Evolutionary conservation across 2,329 filamentous ascomycete species (phyloP).

Genomic region (Trichoderma citrinoviride): DNA sequence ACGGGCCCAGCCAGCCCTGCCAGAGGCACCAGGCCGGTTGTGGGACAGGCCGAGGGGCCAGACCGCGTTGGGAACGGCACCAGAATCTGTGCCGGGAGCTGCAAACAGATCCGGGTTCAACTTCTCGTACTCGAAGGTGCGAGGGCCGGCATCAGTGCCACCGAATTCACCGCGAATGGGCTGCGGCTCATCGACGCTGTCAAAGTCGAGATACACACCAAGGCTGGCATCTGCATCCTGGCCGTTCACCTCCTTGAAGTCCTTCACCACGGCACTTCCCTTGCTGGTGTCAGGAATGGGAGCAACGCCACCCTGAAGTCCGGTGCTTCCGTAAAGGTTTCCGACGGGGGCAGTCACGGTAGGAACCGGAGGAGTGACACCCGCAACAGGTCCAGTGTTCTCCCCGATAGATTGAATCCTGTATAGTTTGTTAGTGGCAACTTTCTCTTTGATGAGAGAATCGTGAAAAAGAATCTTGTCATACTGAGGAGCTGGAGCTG

Average conservation of each 20-base stretch:
- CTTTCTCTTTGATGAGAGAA: not conserved
- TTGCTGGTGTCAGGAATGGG: slow-evolving; percentile 37
- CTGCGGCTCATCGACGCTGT: slow-evolving; percentile 50
- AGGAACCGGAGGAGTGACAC: slow-evolving; percentile 39
- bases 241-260: slow-evolving; percentile 45
- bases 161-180: slow-evolving; percentile 53
- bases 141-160: slow-evolving; percentile 51
- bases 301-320: slow-evolving; percentile 42
- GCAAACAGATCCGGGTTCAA: slow-evolving; percentile 54
- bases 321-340: slow-evolving; percentile 40
- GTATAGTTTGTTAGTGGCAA: not conserved
- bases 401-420: slow-evolving; percentile 42
- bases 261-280: slow-evolving; percentile 39
- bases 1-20: slow-evolving; percentile 51
- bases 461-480: not conserved
- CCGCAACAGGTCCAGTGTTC: slow-evolving; percentile 43
- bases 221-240: slow-evolving; percentile 50
- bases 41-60: slow-evolving; percentile 56
- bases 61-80: slow-evolving; percentile 46
- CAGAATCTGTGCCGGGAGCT: slow-evolving; percentile 52
- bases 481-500: slow-evolving; percentile 20
- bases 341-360: slow-evolving; percentile 39
- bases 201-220: slow-evolving; percentile 54
- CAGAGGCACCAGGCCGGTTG: slow-evolving; percentile 45
- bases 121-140: slow-evolving; percentile 49